Conservation (phyloP, 192 early-diverging fungal species). For the Mortierella claussenii region DNA sequence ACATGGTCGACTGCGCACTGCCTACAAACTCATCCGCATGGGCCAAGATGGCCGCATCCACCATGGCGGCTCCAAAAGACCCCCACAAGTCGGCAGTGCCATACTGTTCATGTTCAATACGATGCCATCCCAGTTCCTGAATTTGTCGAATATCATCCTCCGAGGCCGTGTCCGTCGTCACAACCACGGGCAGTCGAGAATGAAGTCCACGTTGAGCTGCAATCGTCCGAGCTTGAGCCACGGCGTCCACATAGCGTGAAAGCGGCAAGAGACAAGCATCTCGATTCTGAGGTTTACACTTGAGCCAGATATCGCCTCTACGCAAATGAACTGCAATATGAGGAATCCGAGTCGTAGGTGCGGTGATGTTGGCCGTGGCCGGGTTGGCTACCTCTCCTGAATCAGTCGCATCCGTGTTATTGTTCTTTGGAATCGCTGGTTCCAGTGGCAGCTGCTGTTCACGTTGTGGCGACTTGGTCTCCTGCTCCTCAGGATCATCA, state of each 20-base stretch:
- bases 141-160: slow-evolving; percentile 23
- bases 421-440: not conserved
- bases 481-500: slow-evolving; percentile 26
- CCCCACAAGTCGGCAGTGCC: slow-evolving; percentile 16
- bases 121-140: slow-evolving; percentile 28
- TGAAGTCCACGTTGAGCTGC: slow-evolving; percentile 10
- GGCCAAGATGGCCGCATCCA: slow-evolving; percentile 37
- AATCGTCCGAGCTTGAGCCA: slow-evolving; percentile 8
- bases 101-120: slow-evolving; percentile 29
- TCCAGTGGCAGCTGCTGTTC: too few relatives aligned
- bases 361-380: not conserved
- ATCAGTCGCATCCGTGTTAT: not conserved
- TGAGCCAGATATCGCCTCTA: slow-evolving; percentile 25
- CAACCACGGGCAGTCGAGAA: slow-evolving; percentile 22
- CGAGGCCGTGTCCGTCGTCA: slow-evolving; percentile 28
- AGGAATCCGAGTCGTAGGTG: slow-evolving; percentile 10
- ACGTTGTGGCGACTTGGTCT: not conserved
- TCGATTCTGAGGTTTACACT: not conserved
- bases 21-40: slow-evolving; percentile 46
- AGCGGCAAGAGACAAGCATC: slow-evolving; percentile 20
- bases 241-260: not conserved
- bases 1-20: slow-evolving; percentile 12
- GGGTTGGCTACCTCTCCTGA: not conserved
- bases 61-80: slow-evolving; percentile 26
- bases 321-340: slow-evolving; percentile 42